These are phyloP conservation scores for Tremella fuciformis DNA, from an alignment of 768 basidiomycete genomes.

Conservation along the genomic window DNA sequence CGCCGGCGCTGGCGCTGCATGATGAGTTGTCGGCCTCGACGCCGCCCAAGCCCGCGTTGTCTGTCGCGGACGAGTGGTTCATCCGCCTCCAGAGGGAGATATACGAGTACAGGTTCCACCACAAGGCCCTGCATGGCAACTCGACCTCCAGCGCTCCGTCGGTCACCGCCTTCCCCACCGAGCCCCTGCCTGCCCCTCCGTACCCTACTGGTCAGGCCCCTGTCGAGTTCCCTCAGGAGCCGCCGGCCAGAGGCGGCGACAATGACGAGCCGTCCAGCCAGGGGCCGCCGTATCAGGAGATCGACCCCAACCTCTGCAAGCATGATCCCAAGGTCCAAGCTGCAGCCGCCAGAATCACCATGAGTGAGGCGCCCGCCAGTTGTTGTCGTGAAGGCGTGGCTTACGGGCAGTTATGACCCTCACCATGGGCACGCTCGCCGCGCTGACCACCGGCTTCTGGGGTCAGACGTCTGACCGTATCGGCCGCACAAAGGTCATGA, in stretches of 20 bases:
- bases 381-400: neutral
- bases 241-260: neutral
- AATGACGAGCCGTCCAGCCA: conserved; percentile 9
- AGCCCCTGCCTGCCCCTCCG: conserved; percentile 6
- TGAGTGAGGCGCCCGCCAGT: conserved; percentile 34
- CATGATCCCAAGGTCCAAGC: conserved; percentile 46
- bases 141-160: neutral
- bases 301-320: conserved; percentile 50
- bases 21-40: neutral
- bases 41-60: conserved; percentile 1
- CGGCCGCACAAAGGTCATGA: conserved; percentile 73
- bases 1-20: neutral
- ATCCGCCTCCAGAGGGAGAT: conserved; percentile 35
- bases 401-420: conserved; percentile 64
- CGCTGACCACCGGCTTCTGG: conserved; percentile 83
- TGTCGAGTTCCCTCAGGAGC: conserved; percentile 5
- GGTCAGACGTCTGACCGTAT: conserved; percentile 71
- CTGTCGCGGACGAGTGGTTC: conserved; percentile 44
- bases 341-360: conserved; percentile 45
- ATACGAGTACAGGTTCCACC: conserved; percentile 32
- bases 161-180: conserved; percentile 1
- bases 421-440: conserved; percentile 72
- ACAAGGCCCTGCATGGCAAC: neutral
- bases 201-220: neutral
- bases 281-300: conserved; percentile 32